Evolutionary conservation across 345 rosid genomes (phyloP).

Genomic region (Boechera stricta): DNA sequence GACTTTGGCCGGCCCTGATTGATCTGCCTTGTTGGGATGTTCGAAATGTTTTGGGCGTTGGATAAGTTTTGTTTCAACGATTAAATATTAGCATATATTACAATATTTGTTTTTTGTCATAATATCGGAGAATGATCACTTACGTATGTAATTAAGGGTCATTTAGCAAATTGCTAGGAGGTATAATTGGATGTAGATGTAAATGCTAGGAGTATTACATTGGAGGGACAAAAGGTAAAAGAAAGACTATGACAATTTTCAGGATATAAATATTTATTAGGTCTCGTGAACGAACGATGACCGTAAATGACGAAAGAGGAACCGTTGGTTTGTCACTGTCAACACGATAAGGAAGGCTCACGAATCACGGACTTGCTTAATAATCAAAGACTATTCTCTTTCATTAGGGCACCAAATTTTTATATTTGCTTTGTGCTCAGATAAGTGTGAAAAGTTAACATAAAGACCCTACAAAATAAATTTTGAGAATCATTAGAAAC

Average conservation of each 20-base stretch:
- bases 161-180: neutral
- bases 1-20: neutral
- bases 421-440: neutral
- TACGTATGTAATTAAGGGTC: neutral
- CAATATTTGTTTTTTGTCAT: neutral
- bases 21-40: neutral
- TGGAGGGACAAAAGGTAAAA: neutral
- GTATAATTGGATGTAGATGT: neutral
- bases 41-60: neutral
- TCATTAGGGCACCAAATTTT: neutral
- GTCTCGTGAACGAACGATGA: constrained; percentile 36
- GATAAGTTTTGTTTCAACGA: neutral
- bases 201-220: neutral
- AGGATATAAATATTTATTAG: neutral
- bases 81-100: no score
- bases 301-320: constrained; percentile 23
- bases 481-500: neutral
- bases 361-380: constrained; percentile 1
- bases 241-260: constrained; percentile 11
- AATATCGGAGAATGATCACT: neutral
- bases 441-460: neutral
- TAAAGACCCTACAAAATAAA: neutral
- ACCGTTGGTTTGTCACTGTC: constrained; percentile 24
- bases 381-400: neutral
- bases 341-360: constrained; percentile 29